Percentiles rank a stretch among this genome's conserved stretches.
Conservation (phyloP, 148 eudicot genomes). For the Fagopyrum esculentum region DNA sequence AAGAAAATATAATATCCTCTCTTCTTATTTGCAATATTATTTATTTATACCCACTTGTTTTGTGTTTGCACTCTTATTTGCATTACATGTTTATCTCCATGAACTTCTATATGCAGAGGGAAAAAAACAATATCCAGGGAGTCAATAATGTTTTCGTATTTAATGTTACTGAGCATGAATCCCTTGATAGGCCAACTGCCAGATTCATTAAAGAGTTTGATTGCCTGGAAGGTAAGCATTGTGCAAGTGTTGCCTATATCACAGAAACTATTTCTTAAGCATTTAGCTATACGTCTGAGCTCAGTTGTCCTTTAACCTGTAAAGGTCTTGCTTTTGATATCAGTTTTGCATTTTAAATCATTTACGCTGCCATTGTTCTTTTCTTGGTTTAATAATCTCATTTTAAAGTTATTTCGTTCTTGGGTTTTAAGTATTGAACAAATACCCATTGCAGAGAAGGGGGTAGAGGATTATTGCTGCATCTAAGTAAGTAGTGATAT, state of each 20-base stretch:
- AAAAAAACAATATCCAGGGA: conserved; percentile 88
- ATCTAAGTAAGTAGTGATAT: too few relatives aligned
- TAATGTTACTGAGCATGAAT: conserved; percentile 70
- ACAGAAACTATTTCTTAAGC: background rate
- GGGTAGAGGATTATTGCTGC: too few relatives aligned
- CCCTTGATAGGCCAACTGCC: conserved; percentile 77
- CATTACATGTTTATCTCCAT: background rate
- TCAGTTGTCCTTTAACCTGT: background rate
- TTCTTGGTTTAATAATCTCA: background rate
- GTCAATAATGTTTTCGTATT: conserved; percentile 66
- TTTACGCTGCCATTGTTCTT: background rate
- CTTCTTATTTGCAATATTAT: background rate
- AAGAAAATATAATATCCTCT: background rate
- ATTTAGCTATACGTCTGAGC: background rate
- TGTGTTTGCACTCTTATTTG: background rate
- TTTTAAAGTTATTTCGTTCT: too few relatives aligned
- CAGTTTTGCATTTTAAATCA: background rate
- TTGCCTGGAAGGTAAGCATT: conserved; percentile 52
- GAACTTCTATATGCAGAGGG: conserved; percentile 50
- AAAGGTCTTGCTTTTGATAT: background rate
- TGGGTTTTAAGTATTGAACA: too few relatives aligned
- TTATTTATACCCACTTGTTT: background rate
- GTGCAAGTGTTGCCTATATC: background rate
- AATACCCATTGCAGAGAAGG: too few relatives aligned
- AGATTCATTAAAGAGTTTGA: conserved; percentile 83